Conservation (phyloP, 306 rosid genomes). For the Citrullus mucosospermus region DNA sequence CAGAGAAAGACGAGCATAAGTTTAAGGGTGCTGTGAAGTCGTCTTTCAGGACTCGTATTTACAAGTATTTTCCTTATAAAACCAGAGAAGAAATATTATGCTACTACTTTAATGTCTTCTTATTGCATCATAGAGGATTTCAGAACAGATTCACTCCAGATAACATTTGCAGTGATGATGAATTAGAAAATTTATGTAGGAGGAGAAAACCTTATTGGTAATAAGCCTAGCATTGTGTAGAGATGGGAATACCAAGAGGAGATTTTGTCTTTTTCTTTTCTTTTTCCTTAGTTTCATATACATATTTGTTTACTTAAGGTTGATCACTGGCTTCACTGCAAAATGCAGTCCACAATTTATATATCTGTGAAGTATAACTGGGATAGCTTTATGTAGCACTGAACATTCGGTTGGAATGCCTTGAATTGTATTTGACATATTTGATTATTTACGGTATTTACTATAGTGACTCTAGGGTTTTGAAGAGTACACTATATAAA, state of each 20-base stretch:
- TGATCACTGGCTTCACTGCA: neutral
- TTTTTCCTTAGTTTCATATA: neutral
- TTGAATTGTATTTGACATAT: no score
- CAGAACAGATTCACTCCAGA: constrained; percentile 65
- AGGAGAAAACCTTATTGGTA: constrained; percentile 13
- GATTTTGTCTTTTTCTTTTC: neutral
- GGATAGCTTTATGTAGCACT: neutral
- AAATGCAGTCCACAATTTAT: neutral
- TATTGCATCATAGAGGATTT: constrained; percentile 55
- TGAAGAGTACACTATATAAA: no score
- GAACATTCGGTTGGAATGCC: neutral
- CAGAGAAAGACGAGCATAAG: constrained; percentile 41
- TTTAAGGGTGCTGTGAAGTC: constrained; percentile 32
- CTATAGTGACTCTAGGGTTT: no score
- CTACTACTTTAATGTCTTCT: constrained; percentile 80
- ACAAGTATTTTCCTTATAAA: constrained; percentile 36
- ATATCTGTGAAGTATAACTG: neutral
- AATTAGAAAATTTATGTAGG: constrained; percentile 18
- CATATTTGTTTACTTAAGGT: constrained; percentile 2
- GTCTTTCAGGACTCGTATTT: constrained; percentile 42
- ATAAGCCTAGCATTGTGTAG: neutral
- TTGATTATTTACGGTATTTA: no score
- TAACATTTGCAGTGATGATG: constrained; percentile 61
- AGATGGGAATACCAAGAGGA: neutral
- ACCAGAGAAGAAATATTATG: constrained; percentile 56